phyloP scores from a whole-genome alignment of 768 basidiomycete genomes.

The Aureoboletus auriporus region DNA sequence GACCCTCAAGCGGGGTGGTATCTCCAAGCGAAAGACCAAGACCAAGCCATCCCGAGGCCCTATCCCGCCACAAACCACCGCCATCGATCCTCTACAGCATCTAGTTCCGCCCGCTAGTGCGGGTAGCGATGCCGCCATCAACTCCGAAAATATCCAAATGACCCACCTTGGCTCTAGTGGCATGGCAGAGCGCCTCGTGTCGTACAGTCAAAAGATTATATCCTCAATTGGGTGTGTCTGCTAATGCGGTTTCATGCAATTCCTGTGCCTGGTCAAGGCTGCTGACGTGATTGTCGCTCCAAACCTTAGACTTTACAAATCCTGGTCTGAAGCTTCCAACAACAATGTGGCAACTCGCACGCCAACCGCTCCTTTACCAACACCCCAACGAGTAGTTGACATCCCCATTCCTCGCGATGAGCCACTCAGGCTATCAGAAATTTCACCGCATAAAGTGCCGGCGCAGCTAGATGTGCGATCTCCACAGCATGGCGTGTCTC shows the following conservation, averaged over 20 bases:
- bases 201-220: constrained; percentile 45
- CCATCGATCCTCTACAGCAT: constrained; percentile 10
- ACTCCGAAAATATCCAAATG: constrained; percentile 16
- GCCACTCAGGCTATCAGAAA: constrained; percentile 46
- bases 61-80: constrained; percentile 11
- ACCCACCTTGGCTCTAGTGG: constrained; percentile 25
- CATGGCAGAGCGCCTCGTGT: constrained; percentile 46
- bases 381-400: neutral
- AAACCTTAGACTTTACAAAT: constrained; percentile 28
- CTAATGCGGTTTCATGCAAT: constrained; percentile 20
- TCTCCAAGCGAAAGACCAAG: constrained; percentile 9
- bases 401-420: neutral
- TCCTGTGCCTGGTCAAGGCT: constrained; percentile 20
- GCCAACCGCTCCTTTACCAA: neutral
- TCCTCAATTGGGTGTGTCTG: constrained; percentile 43
- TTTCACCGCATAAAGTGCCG: constrained; percentile 40
- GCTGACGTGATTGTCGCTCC: constrained; percentile 21
- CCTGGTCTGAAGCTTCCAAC: constrained; percentile 10
- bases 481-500: constrained; percentile 30
- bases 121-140: constrained; percentile 29
- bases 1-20: too few species aligned
- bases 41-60: constrained; percentile 9
- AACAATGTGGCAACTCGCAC: constrained; percentile 8
- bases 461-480: neutral
- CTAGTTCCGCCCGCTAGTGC: constrained; percentile 17